These are phyloP conservation scores for Vigna angularis DNA, from an alignment of 306 rosid species.

Conservation along the genomic window DNA sequence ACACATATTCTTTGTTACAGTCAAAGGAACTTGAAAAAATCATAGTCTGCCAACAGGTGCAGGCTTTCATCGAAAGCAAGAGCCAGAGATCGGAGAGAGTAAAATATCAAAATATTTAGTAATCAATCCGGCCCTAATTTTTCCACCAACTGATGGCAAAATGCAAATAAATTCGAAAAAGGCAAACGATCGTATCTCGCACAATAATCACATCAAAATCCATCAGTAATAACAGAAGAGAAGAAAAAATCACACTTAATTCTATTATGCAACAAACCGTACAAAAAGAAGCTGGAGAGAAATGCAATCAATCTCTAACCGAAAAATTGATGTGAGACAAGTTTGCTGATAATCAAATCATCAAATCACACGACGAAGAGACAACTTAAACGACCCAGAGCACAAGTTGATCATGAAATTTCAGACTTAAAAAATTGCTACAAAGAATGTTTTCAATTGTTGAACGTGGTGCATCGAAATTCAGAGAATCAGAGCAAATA, in stretches of 20 bases:
- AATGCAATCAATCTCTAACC: background rate
- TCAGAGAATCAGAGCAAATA: conserved; percentile 16
- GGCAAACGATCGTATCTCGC: background rate
- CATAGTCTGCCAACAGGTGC: conserved; percentile 18
- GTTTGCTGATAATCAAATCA: conserved; percentile 7
- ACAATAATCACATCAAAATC: conserved; percentile 27
- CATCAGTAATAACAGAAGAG: background rate
- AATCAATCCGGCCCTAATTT: background rate
- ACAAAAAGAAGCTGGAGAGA: background rate
- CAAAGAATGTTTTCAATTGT: background rate
- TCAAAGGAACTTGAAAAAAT: conserved; percentile 5
- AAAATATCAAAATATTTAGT: background rate
- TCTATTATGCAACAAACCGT: background rate
- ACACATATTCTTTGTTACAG: background rate
- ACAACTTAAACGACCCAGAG: conserved; percentile 8
- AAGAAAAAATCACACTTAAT: too few species aligned
- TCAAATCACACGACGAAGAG: background rate
- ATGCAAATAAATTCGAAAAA: background rate
- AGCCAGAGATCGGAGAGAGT: background rate
- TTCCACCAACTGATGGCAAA: background rate
- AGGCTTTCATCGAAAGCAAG: conserved; percentile 12
- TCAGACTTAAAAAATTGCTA: background rate
- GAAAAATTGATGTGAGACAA: conserved; percentile 13
- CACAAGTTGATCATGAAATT: conserved; percentile 37
- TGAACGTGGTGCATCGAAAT: conserved; percentile 21